A percentile compares a stretch with the other conserved stretches of the same genome.
Evolutionary conservation across 1,284 basidiomycete genomes (phyloP).

Genomic region (Heterobasidion parviporum): DNA sequence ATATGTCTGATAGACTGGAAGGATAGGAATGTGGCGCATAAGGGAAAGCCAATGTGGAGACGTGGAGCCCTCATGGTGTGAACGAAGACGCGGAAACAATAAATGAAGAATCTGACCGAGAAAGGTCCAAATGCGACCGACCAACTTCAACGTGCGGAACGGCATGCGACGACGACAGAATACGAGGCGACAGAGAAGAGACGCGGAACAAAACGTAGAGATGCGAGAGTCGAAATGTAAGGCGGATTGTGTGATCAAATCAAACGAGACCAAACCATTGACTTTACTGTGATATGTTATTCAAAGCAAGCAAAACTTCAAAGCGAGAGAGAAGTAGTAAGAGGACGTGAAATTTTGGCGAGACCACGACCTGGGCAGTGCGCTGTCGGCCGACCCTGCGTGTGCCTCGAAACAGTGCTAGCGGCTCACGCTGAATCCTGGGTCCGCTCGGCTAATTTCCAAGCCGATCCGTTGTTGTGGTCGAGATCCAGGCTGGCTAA

Average conservation of each 20-base stretch:
- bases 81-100: neutral
- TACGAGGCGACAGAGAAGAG: neutral
- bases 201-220: neutral
- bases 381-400: neutral
- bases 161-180: neutral
- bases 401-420: neutral
- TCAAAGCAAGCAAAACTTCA: slow-evolving; percentile 9
- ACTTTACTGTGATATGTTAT: slow-evolving; percentile 2
- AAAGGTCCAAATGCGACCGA: neutral
- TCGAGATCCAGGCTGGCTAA: slow-evolving; percentile 65
- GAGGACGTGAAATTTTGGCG: slow-evolving; percentile 8
- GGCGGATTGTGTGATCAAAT: neutral
- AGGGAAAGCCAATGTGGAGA: neutral
- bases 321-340: slow-evolving; percentile 10
- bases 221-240: neutral
- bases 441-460: slow-evolving; percentile 2
- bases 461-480: slow-evolving; percentile 15
- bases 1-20: neutral
- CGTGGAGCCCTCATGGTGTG: too few relatives aligned
- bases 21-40: neutral
- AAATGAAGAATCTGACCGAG: neutral
- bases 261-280: neutral
- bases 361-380: slow-evolving; percentile 2
- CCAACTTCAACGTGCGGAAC: neutral
- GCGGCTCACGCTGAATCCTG: neutral